A percentile compares a stretch with the other conserved stretches of the same genome.
These are phyloP conservation scores for Fusarium falciforme DNA, from an alignment of 2,329 filamentous ascomycete genomes.

Conservation along the genomic window DNA sequence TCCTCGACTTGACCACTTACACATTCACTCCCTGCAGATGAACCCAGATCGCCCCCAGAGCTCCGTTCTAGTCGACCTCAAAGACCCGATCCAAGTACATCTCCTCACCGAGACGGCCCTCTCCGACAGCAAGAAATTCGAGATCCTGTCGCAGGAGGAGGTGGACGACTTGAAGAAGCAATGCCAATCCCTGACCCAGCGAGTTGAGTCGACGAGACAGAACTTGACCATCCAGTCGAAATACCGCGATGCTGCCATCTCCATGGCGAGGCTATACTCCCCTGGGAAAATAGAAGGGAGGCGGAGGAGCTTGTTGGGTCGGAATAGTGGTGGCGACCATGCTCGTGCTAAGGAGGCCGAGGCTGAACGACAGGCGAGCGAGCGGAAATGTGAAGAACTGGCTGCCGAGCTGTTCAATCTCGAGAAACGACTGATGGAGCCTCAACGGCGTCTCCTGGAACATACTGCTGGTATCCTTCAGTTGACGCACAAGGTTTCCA, in stretches of 20 bases:
- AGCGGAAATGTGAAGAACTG: constrained; percentile 86
- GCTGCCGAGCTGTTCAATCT: constrained; percentile 82
- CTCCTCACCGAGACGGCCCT: constrained; percentile 94
- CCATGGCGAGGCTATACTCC: constrained; percentile 83
- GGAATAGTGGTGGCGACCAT: constrained; percentile 60
- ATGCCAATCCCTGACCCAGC: constrained; percentile 74
- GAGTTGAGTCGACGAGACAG: constrained; percentile 83
- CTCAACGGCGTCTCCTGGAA: constrained; percentile 81
- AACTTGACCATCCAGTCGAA: constrained; percentile 93
- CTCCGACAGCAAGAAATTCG: constrained; percentile 85
- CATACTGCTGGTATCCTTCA: constrained; percentile 95
- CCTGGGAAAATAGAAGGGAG: constrained; percentile 62
- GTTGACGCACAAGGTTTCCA: constrained; percentile 84
- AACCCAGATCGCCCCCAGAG: constrained; percentile 65
- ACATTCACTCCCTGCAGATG: constrained; percentile 52
- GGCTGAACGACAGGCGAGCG: constrained; percentile 78
- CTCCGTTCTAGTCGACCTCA: constrained; percentile 69
- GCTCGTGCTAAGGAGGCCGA: constrained; percentile 72
- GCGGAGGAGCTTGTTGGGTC: constrained; percentile 62
- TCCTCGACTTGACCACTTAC: constrained; percentile 18
- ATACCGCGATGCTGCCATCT: constrained; percentile 91
- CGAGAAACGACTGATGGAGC: constrained; percentile 80
- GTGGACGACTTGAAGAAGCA: constrained; percentile 93
- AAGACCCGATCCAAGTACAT: constrained; percentile 85
- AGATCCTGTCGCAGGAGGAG: constrained; percentile 90